Base-by-base conservation (phyloP, 805 yeast species). In the Zygosaccharomyces lentus region DNA sequence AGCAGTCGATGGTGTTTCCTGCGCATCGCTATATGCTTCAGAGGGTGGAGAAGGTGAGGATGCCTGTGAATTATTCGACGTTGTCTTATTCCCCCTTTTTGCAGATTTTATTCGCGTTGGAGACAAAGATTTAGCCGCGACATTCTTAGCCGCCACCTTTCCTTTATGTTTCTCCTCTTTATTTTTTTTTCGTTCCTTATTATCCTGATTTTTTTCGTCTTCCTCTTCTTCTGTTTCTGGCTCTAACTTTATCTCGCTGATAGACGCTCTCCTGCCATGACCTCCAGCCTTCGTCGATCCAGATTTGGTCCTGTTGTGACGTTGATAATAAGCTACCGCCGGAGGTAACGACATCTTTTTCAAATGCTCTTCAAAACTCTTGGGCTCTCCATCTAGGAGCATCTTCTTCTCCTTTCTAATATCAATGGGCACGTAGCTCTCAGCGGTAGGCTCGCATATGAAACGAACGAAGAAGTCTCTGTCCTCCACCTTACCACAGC, bases 401-500 rank as follows among this genome's bases (percentile, higher is more conserved):
- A 51, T 38, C 41, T 47, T 57, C 9, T 52, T 45, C 19, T 57
- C 57, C 6, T 53, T 50, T 21, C 53, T 48, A 15, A 53, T 65
- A 53, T 49, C 60, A 38, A 45, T 51, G 10, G 31, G 37, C 9
- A 34, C 66, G 51, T 55, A 55, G 54, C 38, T 50, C 41, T 45
- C 59, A 37, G 55, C 62, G 43, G 56, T 55, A 43, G 50, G 70
- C 51, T 69, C 73, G 49, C 67, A 68, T 13, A 66, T 67, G 42
- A 52, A 61, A 4, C 63, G 57, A 24, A 65, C 64, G 8, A 59
- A 34, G 48, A 67, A 69, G 23, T 64, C 65, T 23, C 34, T 50
- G 37, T 57, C 65, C 15, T 50, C 46, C 2, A 70, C 65, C n/a
- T 66, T 72, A 39, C 72, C 75, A 10, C 66, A 56, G n/a, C 60